Percentiles rank a stretch among this genome's conserved stretches.
These are phyloP conservation scores for Suillus lakei DNA, from an alignment of 768 basidiomycete species.

Conservation along the genomic window DNA sequence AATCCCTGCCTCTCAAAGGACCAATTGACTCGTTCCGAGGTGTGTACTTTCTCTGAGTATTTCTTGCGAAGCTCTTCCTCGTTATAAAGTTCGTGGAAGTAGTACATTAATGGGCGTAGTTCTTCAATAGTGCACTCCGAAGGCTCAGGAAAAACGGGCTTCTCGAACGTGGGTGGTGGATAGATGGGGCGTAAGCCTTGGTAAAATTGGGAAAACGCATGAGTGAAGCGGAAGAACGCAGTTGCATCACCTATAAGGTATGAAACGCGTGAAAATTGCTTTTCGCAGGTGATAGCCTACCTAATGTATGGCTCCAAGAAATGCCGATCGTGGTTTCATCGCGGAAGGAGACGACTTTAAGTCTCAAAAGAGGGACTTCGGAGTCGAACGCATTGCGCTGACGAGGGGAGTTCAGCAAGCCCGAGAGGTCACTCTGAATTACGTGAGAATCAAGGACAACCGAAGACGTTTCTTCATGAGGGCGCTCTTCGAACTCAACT, in stretches of 20 bases:
- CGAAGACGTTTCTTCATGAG: constrained; percentile 10
- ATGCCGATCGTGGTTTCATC: constrained; percentile 35
- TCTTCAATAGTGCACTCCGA: constrained; percentile 15
- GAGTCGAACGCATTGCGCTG: constrained; percentile 19
- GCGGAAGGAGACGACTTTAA: constrained; percentile 31
- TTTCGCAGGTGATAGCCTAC: constrained; percentile 16
- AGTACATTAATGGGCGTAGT: constrained; percentile 26
- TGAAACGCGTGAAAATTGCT: not conserved
- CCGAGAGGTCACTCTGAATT: constrained; percentile 25
- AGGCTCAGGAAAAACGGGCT: constrained; percentile 26
- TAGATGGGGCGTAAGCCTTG: constrained; percentile 20
- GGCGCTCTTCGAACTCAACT: constrained; percentile 19
- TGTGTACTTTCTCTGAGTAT: constrained; percentile 15
- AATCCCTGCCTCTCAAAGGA: constrained; percentile 16
- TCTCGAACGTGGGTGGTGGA: constrained; percentile 29
- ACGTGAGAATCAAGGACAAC: constrained; percentile 29
- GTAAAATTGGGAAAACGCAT: constrained; percentile 32
- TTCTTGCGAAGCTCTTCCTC: constrained; percentile 22
- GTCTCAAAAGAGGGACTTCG: constrained; percentile 24
- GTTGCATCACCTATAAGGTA: constrained; percentile 31
- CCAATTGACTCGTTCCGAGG: constrained; percentile 23
- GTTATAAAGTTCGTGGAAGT: constrained; percentile 24
- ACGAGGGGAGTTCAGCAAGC: constrained; percentile 19
- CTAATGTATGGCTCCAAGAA: constrained; percentile 40
- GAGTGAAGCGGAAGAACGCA: constrained; percentile 32